phyloP scores from a whole-genome alignment of 352 stramenopile species.

The Globisporangium emineosum region DNA sequence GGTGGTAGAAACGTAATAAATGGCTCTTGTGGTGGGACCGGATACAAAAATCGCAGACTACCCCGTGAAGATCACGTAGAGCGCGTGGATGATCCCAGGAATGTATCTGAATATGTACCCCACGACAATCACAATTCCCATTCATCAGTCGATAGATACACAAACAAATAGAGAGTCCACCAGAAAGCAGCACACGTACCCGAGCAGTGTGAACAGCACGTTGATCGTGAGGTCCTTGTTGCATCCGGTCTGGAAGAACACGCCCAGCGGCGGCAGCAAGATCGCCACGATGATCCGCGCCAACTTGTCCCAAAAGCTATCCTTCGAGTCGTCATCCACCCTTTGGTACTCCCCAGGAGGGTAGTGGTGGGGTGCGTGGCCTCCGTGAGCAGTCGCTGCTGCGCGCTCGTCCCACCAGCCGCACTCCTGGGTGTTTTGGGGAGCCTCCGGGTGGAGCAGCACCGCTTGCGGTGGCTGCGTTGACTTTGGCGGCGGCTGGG shows the following conservation, averaged over 20 bases:
- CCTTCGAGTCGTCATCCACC: not conserved
- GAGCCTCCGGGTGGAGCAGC: not conserved
- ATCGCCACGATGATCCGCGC: constrained; percentile 45
- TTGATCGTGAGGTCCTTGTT: constrained; percentile 27
- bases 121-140: not conserved
- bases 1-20: not conserved
- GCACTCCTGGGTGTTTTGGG: not conserved
- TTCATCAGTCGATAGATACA: not conserved
- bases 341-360: not conserved
- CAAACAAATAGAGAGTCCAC: not conserved
- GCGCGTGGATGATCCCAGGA: constrained; percentile 50
- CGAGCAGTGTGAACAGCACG: constrained; percentile 25
- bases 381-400: not conserved
- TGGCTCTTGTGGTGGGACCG: not conserved
- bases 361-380: not conserved
- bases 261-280: constrained; percentile 29
- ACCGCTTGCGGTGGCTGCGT: not conserved
- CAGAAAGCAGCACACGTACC: constrained; percentile 11
- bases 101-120: constrained; percentile 43
- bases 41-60: constrained; percentile 10
- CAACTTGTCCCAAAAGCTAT: constrained; percentile 26
- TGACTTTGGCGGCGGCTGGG: not conserved
- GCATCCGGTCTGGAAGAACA: constrained; percentile 28
- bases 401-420: constrained; percentile 15
- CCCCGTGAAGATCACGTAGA: constrained; percentile 44